Conservation (phyloP, 495 filamentous ascomycete genomes). For the Podospora fimiseda region DNA sequence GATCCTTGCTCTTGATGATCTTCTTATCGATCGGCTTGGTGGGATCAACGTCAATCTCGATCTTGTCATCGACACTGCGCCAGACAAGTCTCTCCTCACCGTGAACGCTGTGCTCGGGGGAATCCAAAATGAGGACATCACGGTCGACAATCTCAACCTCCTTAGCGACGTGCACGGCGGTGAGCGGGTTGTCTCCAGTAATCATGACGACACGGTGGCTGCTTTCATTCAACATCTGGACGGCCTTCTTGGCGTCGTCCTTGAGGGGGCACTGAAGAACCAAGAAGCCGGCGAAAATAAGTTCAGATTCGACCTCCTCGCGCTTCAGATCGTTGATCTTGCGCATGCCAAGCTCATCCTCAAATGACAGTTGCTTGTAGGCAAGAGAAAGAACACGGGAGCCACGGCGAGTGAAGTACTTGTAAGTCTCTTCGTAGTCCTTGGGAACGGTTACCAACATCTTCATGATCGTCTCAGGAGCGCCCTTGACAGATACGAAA, state of each 20-base stretch:
- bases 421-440: conserved; percentile 96
- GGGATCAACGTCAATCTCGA: conserved; percentile 81
- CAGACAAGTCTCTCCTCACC: conserved; percentile 81
- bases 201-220: conserved; percentile 99
- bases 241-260: conserved; percentile 87
- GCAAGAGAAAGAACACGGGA: conserved; percentile 88
- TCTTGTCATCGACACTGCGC: conserved; percentile 90
- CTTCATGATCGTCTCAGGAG: conserved; percentile 88
- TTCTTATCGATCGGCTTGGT: conserved; percentile 70
- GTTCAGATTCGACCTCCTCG: conserved; percentile 79
- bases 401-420: conserved; percentile 93
- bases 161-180: conserved; percentile 88
- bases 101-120: conserved; percentile 75
- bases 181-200: conserved; percentile 95
- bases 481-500: conserved; percentile 93
- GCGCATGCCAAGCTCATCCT: conserved; percentile 69
- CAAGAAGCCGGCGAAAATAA: conserved; percentile 91
- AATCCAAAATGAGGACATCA: conserved; percentile 89
- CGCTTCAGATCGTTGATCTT: conserved; percentile 89
- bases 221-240: conserved; percentile 97
- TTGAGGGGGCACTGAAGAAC: conserved; percentile 94
- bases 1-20: conserved; percentile 80
- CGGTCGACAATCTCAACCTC: conserved; percentile 97
- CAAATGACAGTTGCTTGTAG: conserved; percentile 80
- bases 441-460: conserved; percentile 80